Conservation (phyloP, 148 eudicot species). For the Simmondsia chinensis region DNA sequence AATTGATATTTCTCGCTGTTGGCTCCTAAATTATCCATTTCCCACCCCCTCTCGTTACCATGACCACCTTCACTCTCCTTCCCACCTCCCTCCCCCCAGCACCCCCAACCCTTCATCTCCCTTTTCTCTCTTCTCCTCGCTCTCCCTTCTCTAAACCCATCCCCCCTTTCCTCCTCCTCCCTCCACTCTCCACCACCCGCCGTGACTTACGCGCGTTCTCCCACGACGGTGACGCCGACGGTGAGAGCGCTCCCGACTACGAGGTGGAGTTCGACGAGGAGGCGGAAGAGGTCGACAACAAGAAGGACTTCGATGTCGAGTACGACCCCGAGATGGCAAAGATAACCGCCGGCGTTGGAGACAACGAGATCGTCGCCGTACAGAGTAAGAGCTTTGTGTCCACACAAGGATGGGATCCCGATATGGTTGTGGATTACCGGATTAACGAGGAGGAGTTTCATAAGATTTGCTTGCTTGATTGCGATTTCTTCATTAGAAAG, state of each 20-base stretch:
- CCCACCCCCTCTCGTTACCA: background rate
- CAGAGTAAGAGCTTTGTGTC: slow-evolving; percentile 63
- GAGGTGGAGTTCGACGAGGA: slow-evolving; percentile 91
- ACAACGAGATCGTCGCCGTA: slow-evolving; percentile 36
- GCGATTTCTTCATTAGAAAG: slow-evolving; percentile 83
- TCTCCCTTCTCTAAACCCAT: slow-evolving; percentile 12
- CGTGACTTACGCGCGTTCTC: slow-evolving; percentile 40
- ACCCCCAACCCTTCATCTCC: slow-evolving; percentile 1
- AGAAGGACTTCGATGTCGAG: slow-evolving; percentile 68
- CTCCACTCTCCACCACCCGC: slow-evolving; percentile 14
- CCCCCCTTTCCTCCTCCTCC: slow-evolving; percentile 4
- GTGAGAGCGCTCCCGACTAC: slow-evolving; percentile 44
- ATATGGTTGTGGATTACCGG: slow-evolving; percentile 60
- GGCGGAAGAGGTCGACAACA: slow-evolving; percentile 73
- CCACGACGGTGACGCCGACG: slow-evolving; percentile 56
- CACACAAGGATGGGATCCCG: slow-evolving; percentile 72
- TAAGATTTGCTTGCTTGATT: slow-evolving; percentile 63
- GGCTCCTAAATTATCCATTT: background rate
- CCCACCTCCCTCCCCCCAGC: slow-evolving; percentile 20
- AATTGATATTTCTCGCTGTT: too few relatives aligned
- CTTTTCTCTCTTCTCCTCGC: slow-evolving; percentile 18
- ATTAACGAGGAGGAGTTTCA: slow-evolving; percentile 93
- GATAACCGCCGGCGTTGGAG: slow-evolving; percentile 12
- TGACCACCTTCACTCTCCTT: slow-evolving; percentile 21
- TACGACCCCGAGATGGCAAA: slow-evolving; percentile 20